Evolutionary conservation across 352 stramenopile species (phyloP).

Genomic region (Pythium phragmitis): DNA sequence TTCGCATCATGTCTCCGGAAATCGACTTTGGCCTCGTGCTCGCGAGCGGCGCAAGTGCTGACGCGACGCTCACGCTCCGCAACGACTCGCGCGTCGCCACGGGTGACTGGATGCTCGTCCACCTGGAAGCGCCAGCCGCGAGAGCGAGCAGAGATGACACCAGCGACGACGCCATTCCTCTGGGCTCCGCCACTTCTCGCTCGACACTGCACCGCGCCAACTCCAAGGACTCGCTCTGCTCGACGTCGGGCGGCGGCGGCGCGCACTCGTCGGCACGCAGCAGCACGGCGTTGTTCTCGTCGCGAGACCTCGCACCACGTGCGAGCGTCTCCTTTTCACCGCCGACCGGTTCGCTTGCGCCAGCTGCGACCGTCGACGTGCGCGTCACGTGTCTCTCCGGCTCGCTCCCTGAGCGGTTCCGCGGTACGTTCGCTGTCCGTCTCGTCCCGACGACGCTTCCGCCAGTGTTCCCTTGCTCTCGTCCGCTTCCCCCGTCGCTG

Average conservation of each 20-base stretch:
- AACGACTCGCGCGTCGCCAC: constrained; percentile 34
- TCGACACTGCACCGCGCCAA: constrained; percentile 22
- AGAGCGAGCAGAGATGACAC: not conserved
- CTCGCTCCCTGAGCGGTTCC: constrained; percentile 62
- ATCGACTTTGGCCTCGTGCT: constrained; percentile 79
- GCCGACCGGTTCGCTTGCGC: constrained; percentile 39
- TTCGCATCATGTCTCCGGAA: constrained; percentile 49
- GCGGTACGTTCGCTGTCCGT: constrained; percentile 33
- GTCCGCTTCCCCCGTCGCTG: not conserved
- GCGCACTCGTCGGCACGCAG: constrained; percentile 36
- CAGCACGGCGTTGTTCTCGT: constrained; percentile 34
- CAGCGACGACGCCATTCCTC: not conserved
- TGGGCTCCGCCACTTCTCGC: not conserved
- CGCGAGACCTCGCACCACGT: constrained; percentile 41
- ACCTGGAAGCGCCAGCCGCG: constrained; percentile 32
- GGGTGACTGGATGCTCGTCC: constrained; percentile 45
- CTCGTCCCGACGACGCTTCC: not conserved
- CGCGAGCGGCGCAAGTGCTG: constrained; percentile 48
- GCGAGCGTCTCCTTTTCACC: constrained; percentile 52
- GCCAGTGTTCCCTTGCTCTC: not conserved
- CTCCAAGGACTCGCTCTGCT: constrained; percentile 59
- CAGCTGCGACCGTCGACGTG: constrained; percentile 38
- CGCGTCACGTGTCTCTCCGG: constrained; percentile 52
- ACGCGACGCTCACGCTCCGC: constrained; percentile 33
- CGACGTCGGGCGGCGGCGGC: constrained; percentile 37